phyloP scores from a whole-genome alignment of 306 rosid genomes.

The Lagenaria siceraria region DNA sequence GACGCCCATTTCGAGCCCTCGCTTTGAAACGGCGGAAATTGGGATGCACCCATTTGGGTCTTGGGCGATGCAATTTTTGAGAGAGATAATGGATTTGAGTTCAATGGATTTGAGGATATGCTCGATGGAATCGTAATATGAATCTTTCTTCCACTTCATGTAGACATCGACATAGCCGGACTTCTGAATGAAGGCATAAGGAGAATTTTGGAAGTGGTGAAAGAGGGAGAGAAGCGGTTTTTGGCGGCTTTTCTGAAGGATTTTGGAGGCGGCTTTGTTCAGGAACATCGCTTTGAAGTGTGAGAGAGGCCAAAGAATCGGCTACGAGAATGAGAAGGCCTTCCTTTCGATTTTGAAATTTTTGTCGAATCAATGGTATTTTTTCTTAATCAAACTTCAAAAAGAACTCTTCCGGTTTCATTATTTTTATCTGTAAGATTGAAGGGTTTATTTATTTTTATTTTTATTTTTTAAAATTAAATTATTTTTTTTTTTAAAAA shows the following conservation, averaged over 20 bases:
- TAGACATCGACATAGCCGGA: constrained; percentile 61
- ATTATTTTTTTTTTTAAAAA: too few species aligned
- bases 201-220: constrained; percentile 3
- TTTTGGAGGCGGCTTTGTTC: constrained; percentile 17
- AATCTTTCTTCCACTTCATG: constrained; percentile 87
- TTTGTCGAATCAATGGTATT: too few species aligned
- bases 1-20: constrained; percentile 41
- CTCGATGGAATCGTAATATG: constrained; percentile 55
- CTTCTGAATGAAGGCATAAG: constrained; percentile 28
- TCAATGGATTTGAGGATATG: constrained; percentile 49
- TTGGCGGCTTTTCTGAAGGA: constrained; percentile 15
- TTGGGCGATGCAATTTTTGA: constrained; percentile 54
- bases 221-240: too few species aligned
- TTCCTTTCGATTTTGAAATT: too few species aligned
- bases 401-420: too few species aligned
- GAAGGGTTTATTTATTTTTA: too few species aligned
- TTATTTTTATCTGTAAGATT: too few species aligned
- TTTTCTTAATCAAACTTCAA: too few species aligned
- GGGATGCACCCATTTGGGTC: constrained; percentile 66
- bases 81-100: constrained; percentile 55
- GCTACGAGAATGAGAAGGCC: neutral
- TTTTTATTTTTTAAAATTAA: too few species aligned
- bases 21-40: constrained; percentile 61
- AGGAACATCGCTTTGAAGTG: constrained; percentile 18
- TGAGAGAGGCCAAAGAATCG: too few species aligned